A percentile compares a stretch with the other conserved stretches of the same genome.
Conservation (phyloP, 2,329 filamentous ascomycete genomes). For the Beauveria rudraprayagi region DNA sequence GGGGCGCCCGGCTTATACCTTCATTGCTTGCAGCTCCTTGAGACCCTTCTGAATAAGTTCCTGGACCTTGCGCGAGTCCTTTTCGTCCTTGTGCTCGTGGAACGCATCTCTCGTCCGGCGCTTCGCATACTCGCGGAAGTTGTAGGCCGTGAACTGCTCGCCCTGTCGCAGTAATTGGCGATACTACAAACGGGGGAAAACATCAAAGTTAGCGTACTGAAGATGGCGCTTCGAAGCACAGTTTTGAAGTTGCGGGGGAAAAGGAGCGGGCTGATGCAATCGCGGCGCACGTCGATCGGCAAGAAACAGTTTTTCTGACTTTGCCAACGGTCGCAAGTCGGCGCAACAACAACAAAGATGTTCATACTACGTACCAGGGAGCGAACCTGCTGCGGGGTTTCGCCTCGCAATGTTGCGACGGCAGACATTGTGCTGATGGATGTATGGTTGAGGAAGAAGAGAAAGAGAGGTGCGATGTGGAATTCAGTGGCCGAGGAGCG, state of each 20-base stretch:
- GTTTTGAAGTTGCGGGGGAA: neutral
- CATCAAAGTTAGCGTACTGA: neutral
- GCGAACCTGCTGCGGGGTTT: constrained; percentile 49
- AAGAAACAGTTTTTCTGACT: neutral
- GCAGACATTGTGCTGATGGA: constrained; percentile 27
- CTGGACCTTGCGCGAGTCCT: constrained; percentile 70
- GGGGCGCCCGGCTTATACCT: constrained; percentile 49
- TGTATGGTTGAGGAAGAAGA: neutral
- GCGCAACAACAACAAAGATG: neutral
- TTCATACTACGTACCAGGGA: constrained; percentile 40
- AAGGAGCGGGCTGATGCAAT: neutral
- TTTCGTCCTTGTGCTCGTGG: constrained; percentile 64
- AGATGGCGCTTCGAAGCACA: neutral
- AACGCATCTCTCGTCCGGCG: constrained; percentile 88
- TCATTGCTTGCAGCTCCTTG: constrained; percentile 79
- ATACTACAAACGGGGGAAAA: constrained; percentile 49
- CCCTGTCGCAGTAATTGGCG: constrained; percentile 84
- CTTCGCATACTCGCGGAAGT: constrained; percentile 94
- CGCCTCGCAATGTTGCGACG: constrained; percentile 36
- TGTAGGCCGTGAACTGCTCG: constrained; percentile 84
- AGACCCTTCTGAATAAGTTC: constrained; percentile 83
- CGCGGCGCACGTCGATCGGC: neutral
- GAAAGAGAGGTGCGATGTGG: constrained; percentile 3
- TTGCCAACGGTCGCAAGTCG: neutral
- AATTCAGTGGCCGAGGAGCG: constrained; percentile 7